Evolutionary conservation across 2,329 filamentous ascomycete genomes (phyloP), one percentile per base, ranked within the genome.

Genomic region (Diaporthe longicolla): DNA sequence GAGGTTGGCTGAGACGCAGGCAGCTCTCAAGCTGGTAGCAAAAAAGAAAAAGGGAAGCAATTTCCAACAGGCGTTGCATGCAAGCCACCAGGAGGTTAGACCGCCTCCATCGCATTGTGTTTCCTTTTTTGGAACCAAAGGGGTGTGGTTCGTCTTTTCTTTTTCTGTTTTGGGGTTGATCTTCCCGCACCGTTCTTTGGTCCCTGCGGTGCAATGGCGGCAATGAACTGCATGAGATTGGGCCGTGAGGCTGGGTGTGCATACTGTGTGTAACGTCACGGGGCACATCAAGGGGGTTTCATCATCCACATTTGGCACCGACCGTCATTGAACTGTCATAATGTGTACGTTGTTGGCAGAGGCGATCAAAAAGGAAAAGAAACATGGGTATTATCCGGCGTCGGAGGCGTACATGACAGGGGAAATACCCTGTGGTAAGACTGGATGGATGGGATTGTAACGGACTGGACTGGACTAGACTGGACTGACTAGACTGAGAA

Each of bases 71-170:
- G 21, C 17, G 19, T 50, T 19, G 59, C 8, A n/a, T 50, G 43
- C 43, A 66, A 50, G 61, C 43, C 61, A 50, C 61, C 61, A 52
- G 29, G 29, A 32, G 43, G 7, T 21, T 13, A 50, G 63, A 50
- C 61, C 43, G 45, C 29, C 45, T 11, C 45, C 3, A 21, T 32
- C 21, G 10, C 26, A 65, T 35, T 26, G 21, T n/a, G 29, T 66
- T 35, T 50, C 5, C 40, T 24, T 65, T 66, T 66, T 19, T 3
- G 40, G 40, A 17, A 19, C 7, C 29, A 17, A 17, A 17, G 1
- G 40, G 40, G 40, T 21, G 7, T 48, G 45, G 19, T 21, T n/a
- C 19, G 1, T 21, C 19, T 48, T 48, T 48, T 48, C 45, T n/a
- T 48, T 48, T 48, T 48, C 19, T 21, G 9, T 21, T 48, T 48